phyloP scores from a whole-genome alignment of 345 rosid species.

The sweet orange (Citrus sinensis) region DNA sequence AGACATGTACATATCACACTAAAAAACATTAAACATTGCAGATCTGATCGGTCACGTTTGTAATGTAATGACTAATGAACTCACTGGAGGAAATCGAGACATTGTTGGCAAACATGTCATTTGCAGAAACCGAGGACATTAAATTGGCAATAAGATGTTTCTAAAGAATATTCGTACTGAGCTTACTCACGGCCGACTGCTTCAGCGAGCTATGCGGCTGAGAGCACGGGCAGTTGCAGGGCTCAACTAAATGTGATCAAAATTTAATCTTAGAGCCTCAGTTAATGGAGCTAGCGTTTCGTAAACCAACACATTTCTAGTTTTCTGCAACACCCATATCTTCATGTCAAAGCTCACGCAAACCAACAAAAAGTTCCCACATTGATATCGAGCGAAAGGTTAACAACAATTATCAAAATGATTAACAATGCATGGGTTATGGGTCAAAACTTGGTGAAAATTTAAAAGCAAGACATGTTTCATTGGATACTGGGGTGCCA shows the following conservation, averaged over 20 bases:
- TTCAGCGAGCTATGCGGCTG: constrained; percentile 23
- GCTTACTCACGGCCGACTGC: constrained; percentile 9
- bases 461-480: constrained; percentile 2
- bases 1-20: not conserved
- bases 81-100: constrained; percentile 1
- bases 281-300: not conserved
- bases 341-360: constrained; percentile 10
- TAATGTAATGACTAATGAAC: not conserved
- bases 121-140: not conserved
- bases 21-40: not conserved
- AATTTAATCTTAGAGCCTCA: not conserved
- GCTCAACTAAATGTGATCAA: constrained; percentile 14
- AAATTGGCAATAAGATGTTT: constrained; percentile 23
- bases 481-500: constrained; percentile 6
- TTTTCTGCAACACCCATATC: not conserved
- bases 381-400: not conserved
- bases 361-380: constrained; percentile 3
- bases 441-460: not conserved
- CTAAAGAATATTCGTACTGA: constrained; percentile 28
- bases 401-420: constrained; percentile 1
- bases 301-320: constrained; percentile 1
- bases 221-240: constrained; percentile 19
- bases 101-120: constrained; percentile 5
- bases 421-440: constrained; percentile 3
- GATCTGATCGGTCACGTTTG: not conserved